Conservation (phyloP, 2,329 filamentous ascomycete genomes). For the Trichophyton verrucosum region DNA sequence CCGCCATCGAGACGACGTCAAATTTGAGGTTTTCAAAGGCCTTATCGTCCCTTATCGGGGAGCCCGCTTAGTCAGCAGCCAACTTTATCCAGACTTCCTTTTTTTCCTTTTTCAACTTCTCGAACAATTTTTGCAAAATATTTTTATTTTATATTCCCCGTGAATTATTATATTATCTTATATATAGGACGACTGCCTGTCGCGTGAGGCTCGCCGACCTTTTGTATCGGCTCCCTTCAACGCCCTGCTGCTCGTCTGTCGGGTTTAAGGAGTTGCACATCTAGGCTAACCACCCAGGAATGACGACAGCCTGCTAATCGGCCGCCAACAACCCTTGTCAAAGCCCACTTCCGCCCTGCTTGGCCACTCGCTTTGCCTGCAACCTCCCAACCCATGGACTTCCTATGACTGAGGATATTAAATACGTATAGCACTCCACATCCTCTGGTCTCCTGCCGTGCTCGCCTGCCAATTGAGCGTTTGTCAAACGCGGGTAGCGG, state of each 20-base stretch:
- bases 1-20: background rate
- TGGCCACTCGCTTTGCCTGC: background rate
- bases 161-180: background rate
- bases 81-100: background rate
- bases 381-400: background rate
- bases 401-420: background rate
- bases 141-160: no score
- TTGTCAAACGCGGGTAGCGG: background rate
- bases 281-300: background rate
- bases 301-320: background rate
- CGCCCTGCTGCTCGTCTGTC: background rate
- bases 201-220: background rate
- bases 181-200: background rate
- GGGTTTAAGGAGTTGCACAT: background rate
- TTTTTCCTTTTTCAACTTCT: background rate
- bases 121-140: background rate
- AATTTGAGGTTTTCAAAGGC: background rate
- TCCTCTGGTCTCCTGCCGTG: background rate
- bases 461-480: background rate
- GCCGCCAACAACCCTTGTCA: background rate
- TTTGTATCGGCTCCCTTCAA: background rate
- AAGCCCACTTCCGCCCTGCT: constrained; percentile 1
- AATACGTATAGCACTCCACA: background rate
- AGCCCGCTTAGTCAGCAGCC: background rate
- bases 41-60: background rate